Evolutionary conservation across 257 asterid species (phyloP), one percentile per base, ranked within the genome.

Genomic region (Solanum ahanhuiri): DNA sequence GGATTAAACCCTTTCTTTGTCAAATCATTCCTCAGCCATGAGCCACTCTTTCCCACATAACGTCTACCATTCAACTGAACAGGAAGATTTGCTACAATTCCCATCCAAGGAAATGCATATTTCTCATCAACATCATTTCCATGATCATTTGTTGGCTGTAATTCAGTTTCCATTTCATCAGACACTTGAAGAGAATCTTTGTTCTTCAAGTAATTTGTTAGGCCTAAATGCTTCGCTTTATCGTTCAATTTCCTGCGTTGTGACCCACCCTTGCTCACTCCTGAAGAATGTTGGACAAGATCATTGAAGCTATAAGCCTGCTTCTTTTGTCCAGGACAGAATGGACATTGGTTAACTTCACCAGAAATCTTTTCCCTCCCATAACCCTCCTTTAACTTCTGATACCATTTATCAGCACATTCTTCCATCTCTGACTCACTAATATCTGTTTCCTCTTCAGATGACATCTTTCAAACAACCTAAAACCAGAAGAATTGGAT

Each of bases 351-450:
- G 86, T 43, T 88, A 85, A 89, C 17, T 17, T 41, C 86, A 6
- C 81, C 89, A 1, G 92, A 92, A 82, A 79, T 76, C 88, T 75
- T 88, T 86, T 91, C 92, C 63, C 66, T 89, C 25, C 54, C 71
- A 20, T 18, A 31, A 57, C 88, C 90, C 20, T 83, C 89, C 91
- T 84, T 89, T 90, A 93, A 85, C 83, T 88, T 90, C 48, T 84
- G 87, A 35, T 88, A 90, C 91, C 93, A 89, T 75, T 89, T 89
- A 43, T 88, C 96, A 22, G 89, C 91, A 60, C 90, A 93, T 20
- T 93, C 95, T 5, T 92, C 96, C 45, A 93, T 66, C 92, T 93
- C 96, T 8, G 94, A 93, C 3, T 93, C 94, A 58, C 94, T 92
- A 87, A 92, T 85, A 85, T 93, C 96, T 11, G 96, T 93, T 87